Evolutionary conservation across 306 rosid genomes (phyloP), one percentile per base, ranked within the genome.

Genomic region (Senna siamea): DNA sequence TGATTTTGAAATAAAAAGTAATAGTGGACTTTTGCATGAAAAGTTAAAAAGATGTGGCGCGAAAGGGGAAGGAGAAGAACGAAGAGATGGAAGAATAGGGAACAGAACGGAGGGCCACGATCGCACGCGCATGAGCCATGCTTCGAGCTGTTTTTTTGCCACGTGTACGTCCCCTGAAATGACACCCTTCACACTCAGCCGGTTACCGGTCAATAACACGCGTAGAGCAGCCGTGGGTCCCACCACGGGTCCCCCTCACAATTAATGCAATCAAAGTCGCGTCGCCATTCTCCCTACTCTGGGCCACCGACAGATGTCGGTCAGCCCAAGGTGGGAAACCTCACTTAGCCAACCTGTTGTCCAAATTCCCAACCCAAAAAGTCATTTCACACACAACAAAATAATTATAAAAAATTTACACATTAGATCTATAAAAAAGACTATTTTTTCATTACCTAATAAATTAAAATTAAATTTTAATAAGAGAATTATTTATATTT

Each of bases 231-330:
- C 22, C 0, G 53, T 73, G 84, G 92, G 80, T 38, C 94, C 93
- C 77, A 66, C 5, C 1, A 5, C 1, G n/a, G n/a, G n/a, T 86
- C 82, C 53, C 73, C 28, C 30, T 44, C 18, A 69, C 91, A 82
- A 66, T 84, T 17, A 89, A 73, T 77, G 86, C 81, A 0, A 51
- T 38, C 89, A 80, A 83, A 91, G 67, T 74, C 81, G 44, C 38
- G 54, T 76, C 7, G n/a, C n/a, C n/a, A n/a, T n/a, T n/a, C n/a
- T n/a, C n/a, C n/a, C n/a, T n/a, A n/a, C n/a, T n/a, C n/a, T n/a
- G n/a, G n/a, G n/a, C n/a, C n/a, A 91, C 96, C 69, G 91, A 15
- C 96, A 81, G 20, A 14, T 88, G 92, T 54, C 93, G 72, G 97
- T 91, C 76, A 17, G 2, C 46, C 65, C 57, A 0, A 37, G 89